A percentile compares a stretch with the other conserved stretches of the same genome.
Evolutionary conservation across 495 filamentous ascomycete species (phyloP).

Genomic region (Annulohypoxylon nitens): DNA sequence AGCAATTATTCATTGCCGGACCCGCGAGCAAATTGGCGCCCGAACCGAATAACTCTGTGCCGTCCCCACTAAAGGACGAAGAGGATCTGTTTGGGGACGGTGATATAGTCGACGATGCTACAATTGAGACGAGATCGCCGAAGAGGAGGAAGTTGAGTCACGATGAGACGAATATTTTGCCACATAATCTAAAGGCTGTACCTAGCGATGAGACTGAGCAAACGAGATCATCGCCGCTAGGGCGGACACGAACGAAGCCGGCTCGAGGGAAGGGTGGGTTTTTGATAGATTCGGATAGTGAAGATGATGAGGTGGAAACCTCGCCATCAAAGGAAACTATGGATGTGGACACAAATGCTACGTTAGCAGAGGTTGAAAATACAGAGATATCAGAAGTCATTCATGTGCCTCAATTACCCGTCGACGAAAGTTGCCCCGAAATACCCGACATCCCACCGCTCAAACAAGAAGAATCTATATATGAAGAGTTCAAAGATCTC

Average conservation of each 20-base stretch:
- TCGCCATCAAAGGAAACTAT: conserved; percentile 8
- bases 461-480: conserved; percentile 62
- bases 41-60: neutral
- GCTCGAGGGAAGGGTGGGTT: conserved; percentile 65
- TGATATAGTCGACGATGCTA: conserved; percentile 31
- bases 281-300: conserved; percentile 76
- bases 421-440: conserved; percentile 44
- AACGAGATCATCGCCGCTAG: neutral
- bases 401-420: conserved; percentile 46
- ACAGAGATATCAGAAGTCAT: conserved; percentile 24
- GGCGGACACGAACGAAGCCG: conserved; percentile 26
- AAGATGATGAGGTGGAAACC: conserved; percentile 60
- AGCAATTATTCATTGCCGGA: conserved; percentile 47
- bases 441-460: conserved; percentile 55
- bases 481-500: conserved; percentile 70
- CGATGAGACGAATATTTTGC: conserved; percentile 7
- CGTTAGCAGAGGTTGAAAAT: conserved; percentile 11
- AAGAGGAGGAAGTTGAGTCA: conserved; percentile 51
- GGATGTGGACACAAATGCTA: conserved; percentile 9
- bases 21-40: conserved; percentile 18
- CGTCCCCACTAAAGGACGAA: conserved; percentile 35
- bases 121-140: conserved; percentile 34
- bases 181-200: neutral
- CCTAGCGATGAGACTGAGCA: conserved; percentile 11
- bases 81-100: conserved; percentile 44